Conservation (phyloP, 2,329 filamentous ascomycete genomes). For the Diaporthe humulicola region DNA sequence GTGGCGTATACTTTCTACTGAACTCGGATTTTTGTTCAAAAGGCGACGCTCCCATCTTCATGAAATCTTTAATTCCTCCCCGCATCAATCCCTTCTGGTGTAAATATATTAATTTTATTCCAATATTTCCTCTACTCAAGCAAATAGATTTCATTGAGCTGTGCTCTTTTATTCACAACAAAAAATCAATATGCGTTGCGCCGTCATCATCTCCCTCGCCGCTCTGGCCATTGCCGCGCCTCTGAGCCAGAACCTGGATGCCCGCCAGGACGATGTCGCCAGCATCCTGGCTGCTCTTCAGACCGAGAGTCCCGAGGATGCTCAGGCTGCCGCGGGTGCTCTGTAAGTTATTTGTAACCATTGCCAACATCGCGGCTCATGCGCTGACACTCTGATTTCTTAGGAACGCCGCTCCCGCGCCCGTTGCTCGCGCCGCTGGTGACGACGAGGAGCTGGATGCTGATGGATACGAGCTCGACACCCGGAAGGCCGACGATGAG, state of each 20-base stretch:
- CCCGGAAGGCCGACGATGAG: constrained; percentile 3
- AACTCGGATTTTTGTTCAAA: not conserved
- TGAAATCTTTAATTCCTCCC: too few relatives aligned
- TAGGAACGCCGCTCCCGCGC: not conserved
- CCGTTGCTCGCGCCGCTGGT: not conserved
- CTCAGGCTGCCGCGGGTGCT: constrained; percentile 15
- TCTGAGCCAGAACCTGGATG: constrained; percentile 20
- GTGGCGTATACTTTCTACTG: not conserved
- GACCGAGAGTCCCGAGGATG: constrained; percentile 23
- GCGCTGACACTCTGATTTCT: fast-evolving
- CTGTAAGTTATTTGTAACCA: not conserved
- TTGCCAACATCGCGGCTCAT: too few relatives aligned
- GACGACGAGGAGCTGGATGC: constrained; percentile 2
- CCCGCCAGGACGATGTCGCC: constrained; percentile 31
- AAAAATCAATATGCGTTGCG: constrained; percentile 27
- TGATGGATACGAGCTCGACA: constrained; percentile 19
- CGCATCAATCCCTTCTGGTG: not conserved
- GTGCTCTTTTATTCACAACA: constrained; percentile 22
- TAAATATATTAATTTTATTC: constrained; percentile 22
- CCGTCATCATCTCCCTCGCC: constrained; percentile 29
- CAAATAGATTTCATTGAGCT: constrained; percentile 28
- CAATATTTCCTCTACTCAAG: not conserved
- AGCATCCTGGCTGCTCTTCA: constrained; percentile 25
- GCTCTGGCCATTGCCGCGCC: constrained; percentile 34
- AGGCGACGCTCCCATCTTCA: not conserved